Evolutionary conservation across 176 grass and related monocot species (phyloP).

Genomic region (Cenchrus americanus): DNA sequence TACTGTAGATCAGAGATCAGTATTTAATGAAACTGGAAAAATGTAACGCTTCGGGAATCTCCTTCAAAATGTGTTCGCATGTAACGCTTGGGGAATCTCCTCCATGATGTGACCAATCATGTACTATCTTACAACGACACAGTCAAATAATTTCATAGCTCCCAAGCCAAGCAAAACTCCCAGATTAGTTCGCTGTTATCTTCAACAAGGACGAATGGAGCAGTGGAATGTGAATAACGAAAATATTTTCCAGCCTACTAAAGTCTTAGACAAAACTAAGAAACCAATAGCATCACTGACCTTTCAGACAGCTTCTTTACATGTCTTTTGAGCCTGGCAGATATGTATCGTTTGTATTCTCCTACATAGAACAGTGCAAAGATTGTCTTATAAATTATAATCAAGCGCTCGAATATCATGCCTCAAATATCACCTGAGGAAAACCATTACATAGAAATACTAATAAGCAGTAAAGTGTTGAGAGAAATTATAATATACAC

Average conservation of each 20-base stretch:
- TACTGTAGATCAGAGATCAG: no score
- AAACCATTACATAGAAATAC: background rate
- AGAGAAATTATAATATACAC: background rate
- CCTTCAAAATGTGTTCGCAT: no score
- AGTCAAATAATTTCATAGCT: no score
- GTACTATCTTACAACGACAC: no score
- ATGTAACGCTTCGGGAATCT: no score
- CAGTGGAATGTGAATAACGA: background rate
- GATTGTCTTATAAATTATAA: background rate
- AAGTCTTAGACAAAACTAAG: background rate
- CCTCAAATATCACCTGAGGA: background rate
- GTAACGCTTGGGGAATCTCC: no score
- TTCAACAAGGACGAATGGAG: background rate
- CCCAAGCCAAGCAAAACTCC: no score
- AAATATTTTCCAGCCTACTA: background rate
- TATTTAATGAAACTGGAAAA: no score
- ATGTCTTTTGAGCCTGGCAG: background rate
- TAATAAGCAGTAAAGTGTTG: background rate
- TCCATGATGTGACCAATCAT: no score
- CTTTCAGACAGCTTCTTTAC: constrained; percentile 1
- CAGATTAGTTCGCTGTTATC: no score
- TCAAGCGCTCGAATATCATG: background rate
- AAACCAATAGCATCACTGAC: constrained; percentile 28
- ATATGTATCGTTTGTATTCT: background rate
- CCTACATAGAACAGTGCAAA: constrained; percentile 21